Base-by-base conservation (phyloP, 768 basidiomycete genomes). In the Panaeolus papilionaceus region DNA sequence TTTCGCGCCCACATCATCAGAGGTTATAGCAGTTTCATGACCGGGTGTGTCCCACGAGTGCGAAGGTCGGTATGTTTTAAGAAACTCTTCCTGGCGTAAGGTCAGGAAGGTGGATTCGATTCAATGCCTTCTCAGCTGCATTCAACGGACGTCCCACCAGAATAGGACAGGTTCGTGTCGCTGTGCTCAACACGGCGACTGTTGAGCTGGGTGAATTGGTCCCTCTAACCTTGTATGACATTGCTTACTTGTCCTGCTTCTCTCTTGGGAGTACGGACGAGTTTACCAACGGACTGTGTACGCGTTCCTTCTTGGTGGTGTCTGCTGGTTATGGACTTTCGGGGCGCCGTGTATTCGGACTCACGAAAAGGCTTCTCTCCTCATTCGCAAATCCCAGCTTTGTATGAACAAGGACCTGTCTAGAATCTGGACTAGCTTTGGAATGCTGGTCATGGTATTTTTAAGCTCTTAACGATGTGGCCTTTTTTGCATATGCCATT, bases 361-460 rank as follows among this genome's bases (percentile, higher is more conserved):
- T 67, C 45, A 72, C 75, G 76, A 76, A 72, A 71, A 69, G 68
- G 75, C 54, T 20, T 47, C 54, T 78, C 73, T 76, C 75, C 76
- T 81, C 79, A 68, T 28, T 58, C 54, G 54, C 79, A 78, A 78
- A 49, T 26, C 78, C 77, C 76, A 78, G 77, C 73, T 75, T 77
- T 81, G 82, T 79, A 80, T 82, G 80, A 69, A 78, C 81, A 67
- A 81, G 80, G 79, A 78, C 83, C 85, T 87, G 86, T 85, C 82
- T 82, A 72, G 71, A 76, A 82, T 81, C 82, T 81, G 84, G 83
- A 83, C 78, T 83, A 78, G 78, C 77, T 77, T 33, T 74, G 75
- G 74, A 78, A 78, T 82, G 79, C 74, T 76, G 79, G 73, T 79
- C 78, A 74, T 73, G 76, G 73, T 68, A 71, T 70, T 66, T 68